A percentile compares a stretch with the other conserved stretches of the same genome.
Conservation (phyloP, 2,329 filamentous ascomycete species). For the Monilinia polystroma region DNA sequence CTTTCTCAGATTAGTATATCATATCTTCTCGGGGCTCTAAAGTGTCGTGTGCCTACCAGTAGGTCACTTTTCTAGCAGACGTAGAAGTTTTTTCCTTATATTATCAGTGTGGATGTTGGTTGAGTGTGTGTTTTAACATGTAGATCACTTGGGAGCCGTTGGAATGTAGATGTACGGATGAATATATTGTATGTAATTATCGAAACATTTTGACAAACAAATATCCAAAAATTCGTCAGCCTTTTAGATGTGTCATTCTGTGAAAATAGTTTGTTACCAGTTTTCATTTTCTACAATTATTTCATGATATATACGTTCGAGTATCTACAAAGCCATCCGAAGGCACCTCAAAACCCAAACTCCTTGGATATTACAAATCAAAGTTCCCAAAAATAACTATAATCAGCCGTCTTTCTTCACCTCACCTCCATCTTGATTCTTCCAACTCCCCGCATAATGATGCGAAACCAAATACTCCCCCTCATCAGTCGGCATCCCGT, state of each 20-base stretch:
- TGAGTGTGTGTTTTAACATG: background rate
- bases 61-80: background rate
- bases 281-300: background rate
- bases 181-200: background rate
- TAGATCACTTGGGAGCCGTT: background rate
- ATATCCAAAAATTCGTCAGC: too few species aligned
- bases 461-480: background rate
- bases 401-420: too few species aligned
- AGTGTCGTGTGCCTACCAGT: background rate
- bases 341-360: background rate
- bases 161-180: background rate
- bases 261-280: background rate
- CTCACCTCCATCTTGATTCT: background rate
- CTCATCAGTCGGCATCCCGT: background rate
- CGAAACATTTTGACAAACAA: background rate
- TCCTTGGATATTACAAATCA: background rate
- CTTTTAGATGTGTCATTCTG: background rate
- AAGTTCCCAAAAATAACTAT: too few species aligned
- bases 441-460: background rate
- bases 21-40: background rate
- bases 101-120: background rate
- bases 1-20: constrained; percentile 7
- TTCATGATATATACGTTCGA: background rate
- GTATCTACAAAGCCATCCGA: background rate
- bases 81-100: background rate